Evolutionary conservation across 2,329 filamentous ascomycete genomes (phyloP).

Genomic region (Tolypocladium sp.): DNA sequence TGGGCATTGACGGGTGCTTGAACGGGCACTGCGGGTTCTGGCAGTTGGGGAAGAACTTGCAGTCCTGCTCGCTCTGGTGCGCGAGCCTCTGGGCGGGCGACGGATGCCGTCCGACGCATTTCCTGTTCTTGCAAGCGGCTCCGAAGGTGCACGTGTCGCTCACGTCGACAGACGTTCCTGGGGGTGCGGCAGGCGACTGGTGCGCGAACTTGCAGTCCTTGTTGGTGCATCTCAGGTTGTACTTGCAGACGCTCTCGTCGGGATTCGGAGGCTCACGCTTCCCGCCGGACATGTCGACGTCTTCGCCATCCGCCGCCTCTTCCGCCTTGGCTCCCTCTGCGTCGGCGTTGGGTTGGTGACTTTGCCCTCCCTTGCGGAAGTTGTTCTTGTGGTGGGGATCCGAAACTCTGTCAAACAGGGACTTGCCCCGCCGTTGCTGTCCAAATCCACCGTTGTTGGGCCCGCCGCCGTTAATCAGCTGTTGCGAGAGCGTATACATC

Average conservation of each 20-base stretch:
- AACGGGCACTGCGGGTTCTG: slow-evolving; percentile 82
- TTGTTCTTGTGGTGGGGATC: slow-evolving; percentile 36
- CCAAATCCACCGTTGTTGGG: slow-evolving; percentile 30
- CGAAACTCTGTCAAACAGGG: slow-evolving; percentile 69
- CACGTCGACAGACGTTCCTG: slow-evolving; percentile 68
- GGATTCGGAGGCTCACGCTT: slow-evolving; percentile 45
- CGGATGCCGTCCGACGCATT: slow-evolving; percentile 86
- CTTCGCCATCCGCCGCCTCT: slow-evolving; percentile 36
- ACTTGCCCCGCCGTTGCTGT: slow-evolving; percentile 38
- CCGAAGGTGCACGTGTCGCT: slow-evolving; percentile 76
- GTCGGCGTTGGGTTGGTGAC: slow-evolving; percentile 25
- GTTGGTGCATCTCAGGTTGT: slow-evolving; percentile 81
- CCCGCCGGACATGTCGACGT: slow-evolving; percentile 52
- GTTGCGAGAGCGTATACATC: slow-evolving; percentile 67
- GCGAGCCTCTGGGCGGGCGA: slow-evolving; percentile 74
- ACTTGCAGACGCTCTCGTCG: slow-evolving; percentile 74
- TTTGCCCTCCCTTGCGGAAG: slow-evolving; percentile 39
- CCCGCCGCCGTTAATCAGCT: slow-evolving; percentile 47
- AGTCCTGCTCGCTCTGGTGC: slow-evolving; percentile 76
- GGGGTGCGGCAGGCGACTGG: slow-evolving; percentile 82
- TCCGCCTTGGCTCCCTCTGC: slow-evolving; percentile 24
- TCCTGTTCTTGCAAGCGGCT: slow-evolving; percentile 89
- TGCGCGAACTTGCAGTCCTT: slow-evolving; percentile 88
- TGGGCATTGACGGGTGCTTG: slow-evolving; percentile 76
- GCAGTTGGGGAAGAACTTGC: slow-evolving; percentile 88